These are phyloP conservation scores for Solanum hybrid DNA, from an alignment of 305 asterid genomes.

Conservation along the genomic window DNA sequence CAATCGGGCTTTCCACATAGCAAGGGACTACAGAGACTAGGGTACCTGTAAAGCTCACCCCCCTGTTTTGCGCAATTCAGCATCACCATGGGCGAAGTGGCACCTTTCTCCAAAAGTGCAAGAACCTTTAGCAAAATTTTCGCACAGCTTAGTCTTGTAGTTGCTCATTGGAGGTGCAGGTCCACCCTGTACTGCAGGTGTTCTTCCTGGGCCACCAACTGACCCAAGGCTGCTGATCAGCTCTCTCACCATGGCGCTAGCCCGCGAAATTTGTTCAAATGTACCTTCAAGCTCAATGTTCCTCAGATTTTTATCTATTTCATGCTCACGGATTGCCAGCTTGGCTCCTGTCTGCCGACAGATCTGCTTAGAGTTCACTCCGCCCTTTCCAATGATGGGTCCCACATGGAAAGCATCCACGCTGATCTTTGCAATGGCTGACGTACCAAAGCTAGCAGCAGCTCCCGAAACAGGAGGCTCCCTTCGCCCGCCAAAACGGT, in stretches of 20 bases:
- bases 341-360: slow-evolving; percentile 76
- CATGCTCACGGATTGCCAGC: slow-evolving; percentile 65
- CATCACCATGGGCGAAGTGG: slow-evolving; percentile 83
- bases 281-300: slow-evolving; percentile 88
- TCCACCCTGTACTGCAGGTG: slow-evolving; percentile 7
- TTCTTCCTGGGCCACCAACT: slow-evolving; percentile 29
- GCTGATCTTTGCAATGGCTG: slow-evolving; percentile 74
- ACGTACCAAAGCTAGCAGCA: slow-evolving; percentile 58
- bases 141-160: slow-evolving; percentile 80
- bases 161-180: slow-evolving; percentile 28
- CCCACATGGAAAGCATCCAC: slow-evolving; percentile 76
- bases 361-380: slow-evolving; percentile 83
- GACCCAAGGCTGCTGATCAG: slow-evolving; percentile 47
- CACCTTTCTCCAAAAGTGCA: slow-evolving; percentile 91
- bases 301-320: slow-evolving; percentile 50
- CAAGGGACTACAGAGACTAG: not conserved
- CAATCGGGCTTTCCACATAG: not conserved
- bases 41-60: slow-evolving; percentile 10
- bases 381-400: slow-evolving; percentile 78
- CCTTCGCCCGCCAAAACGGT: slow-evolving; percentile 35
- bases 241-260: slow-evolving; percentile 70
- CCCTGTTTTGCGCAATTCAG: slow-evolving; percentile 56
- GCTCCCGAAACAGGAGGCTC: slow-evolving; percentile 44
- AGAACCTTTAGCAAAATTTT: slow-evolving; percentile 64
- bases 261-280: slow-evolving; percentile 65